Evolutionary conservation across 2,329 filamentous ascomycete genomes (phyloP), one percentile per base, ranked within the genome.

Genomic region (Penicillium concentricum): DNA sequence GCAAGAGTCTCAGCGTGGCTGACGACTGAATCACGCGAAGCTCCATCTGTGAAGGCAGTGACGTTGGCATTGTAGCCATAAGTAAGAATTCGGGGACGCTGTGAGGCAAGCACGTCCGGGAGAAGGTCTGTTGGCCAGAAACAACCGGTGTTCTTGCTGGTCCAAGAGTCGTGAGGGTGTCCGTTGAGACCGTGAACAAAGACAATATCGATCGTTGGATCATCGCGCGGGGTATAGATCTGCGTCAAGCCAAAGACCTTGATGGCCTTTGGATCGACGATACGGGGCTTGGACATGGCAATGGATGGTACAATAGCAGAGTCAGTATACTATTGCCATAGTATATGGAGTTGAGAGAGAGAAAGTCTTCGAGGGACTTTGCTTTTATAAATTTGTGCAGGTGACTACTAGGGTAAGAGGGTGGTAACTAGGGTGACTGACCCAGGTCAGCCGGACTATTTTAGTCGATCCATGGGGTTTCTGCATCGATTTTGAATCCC

Each of bases 1-100:
- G 89, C 80, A 32, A 91, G 77, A 12, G 83, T 88, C 74, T 90
- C 87, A 0, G 88, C 87, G 73, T 91, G 88, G 66, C 89, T 83
- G 58, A 86, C 83, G 64, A 91, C 84, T 64, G 87, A 87, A 62
- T 88, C 83, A 66, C 84, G 87, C 3, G 84, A 82, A 18, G 79
- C 82, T 52, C 82, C 80, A 62, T 78, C 75, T 2, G 74, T 78
- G 60, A 82, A 82, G 0, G 79, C 72, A 37, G 76, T 73, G 1
- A 83, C 79, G 57, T 89, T 86, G 24, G 88, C 87, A 69, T 91
- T 89, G 70, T 91, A 91, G 24, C 88, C 88, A 67, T 90, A 91
- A 0, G 87, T 86, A 52, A 91, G 73, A 20, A 91, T 77, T 50
- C 89, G 85, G 51, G 86, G 86, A 24, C 81, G 81, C 12, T 79